Evolutionary conservation across 768 basidiomycete genomes (phyloP).

Genomic region (Termitomyces eurrhizus): DNA sequence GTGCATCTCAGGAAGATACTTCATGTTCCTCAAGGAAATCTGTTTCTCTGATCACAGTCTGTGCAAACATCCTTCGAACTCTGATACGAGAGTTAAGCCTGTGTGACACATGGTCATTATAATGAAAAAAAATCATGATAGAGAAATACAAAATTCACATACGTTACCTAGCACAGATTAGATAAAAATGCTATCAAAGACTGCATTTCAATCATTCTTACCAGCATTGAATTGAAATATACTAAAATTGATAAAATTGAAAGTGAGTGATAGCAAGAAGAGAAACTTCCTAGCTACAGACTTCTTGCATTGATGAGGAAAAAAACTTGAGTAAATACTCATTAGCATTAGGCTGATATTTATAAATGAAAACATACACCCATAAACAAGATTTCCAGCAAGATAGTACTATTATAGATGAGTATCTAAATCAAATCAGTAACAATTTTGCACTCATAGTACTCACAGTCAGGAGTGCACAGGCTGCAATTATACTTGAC

Average conservation of each 20-base stretch:
- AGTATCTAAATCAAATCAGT: neutral
- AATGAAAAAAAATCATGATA: neutral
- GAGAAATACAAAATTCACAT: neutral
- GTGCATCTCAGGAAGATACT: neutral
- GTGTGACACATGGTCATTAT: neutral
- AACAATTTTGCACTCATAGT: too few relatives aligned
- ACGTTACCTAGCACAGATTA: too few relatives aligned
- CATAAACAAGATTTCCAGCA: neutral
- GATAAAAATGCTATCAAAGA: too few relatives aligned
- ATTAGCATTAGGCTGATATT: neutral
- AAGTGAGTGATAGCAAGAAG: too few relatives aligned
- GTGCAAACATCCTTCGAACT: too few relatives aligned
- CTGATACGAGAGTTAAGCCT: neutral
- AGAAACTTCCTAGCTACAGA: too few relatives aligned
- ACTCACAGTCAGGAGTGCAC: too few relatives aligned
- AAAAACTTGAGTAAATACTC: neutral
- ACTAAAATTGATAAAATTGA: too few relatives aligned
- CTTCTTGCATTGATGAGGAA: too few relatives aligned
- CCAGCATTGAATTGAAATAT: too few relatives aligned
- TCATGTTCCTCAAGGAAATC: neutral
- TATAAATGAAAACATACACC: neutral
- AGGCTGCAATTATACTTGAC: too few relatives aligned
- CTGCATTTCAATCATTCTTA: too few relatives aligned
- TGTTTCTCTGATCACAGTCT: neutral
- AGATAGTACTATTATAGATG: neutral